Evolutionary conservation across 805 yeast species (phyloP).

Genomic region (Clavispora vitiphila): DNA sequence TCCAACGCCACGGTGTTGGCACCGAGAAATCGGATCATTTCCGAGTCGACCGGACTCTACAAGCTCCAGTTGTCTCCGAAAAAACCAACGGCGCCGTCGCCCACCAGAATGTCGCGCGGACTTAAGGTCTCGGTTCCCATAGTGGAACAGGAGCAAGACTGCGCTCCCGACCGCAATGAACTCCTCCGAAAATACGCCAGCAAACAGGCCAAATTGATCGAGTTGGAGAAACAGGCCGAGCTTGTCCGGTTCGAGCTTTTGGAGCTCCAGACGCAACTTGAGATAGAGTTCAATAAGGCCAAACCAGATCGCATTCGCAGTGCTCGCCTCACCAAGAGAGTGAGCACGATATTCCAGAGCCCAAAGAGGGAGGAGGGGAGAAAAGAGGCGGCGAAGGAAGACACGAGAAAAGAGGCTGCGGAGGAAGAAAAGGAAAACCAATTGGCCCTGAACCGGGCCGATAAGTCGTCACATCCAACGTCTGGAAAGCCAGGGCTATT

Average conservation of each 20-base stretch:
- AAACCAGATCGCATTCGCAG: constrained; percentile 2
- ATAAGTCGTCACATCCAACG: too few species aligned
- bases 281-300: constrained; percentile 13
- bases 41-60: constrained; percentile 48
- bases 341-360: constrained; percentile 11
- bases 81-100: constrained; percentile 3
- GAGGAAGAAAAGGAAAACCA: not conserved
- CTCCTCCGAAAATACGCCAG: constrained; percentile 34
- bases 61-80: constrained; percentile 33
- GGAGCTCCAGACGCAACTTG: constrained; percentile 17
- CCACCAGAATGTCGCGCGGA: constrained; percentile 1
- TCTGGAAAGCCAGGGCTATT: not conserved
- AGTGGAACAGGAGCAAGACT: not conserved
- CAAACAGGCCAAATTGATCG: constrained; percentile 50
- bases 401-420: not conserved
- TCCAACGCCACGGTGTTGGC: not conserved
- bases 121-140: constrained; percentile 1
- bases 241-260: constrained; percentile 31
- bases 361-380: not conserved
- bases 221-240: constrained; percentile 39
- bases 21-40: constrained; percentile 29
- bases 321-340: constrained; percentile 5
- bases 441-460: too few species aligned
- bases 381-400: not conserved
- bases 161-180: constrained; percentile 1